Evolutionary conservation across 2,329 filamentous ascomycete genomes (phyloP).

Genomic region (Aspergillus japonicus): DNA sequence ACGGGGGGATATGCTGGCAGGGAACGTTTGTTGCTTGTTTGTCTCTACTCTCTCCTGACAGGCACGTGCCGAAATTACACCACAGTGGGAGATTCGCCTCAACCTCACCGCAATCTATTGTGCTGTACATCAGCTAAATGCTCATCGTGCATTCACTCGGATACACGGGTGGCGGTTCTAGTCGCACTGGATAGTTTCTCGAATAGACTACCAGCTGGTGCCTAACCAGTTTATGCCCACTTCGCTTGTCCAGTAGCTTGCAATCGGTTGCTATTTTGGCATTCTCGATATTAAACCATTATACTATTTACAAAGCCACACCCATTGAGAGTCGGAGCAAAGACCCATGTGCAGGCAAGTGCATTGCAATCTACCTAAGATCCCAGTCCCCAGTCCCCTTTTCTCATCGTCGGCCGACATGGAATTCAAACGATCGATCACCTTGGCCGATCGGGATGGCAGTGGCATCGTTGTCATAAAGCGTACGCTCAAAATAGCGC

Average conservation of each 20-base stretch:
- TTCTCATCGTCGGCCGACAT: constrained; percentile 4
- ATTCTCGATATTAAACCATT: constrained; percentile 2
- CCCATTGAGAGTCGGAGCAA: neutral
- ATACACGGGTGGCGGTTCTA: neutral
- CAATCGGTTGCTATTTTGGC: constrained; percentile 2
- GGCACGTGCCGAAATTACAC: neutral
- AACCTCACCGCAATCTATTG: neutral
- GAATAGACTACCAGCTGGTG: neutral
- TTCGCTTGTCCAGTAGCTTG: neutral
- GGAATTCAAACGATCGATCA: constrained; percentile 17
- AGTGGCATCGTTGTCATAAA: constrained; percentile 55
- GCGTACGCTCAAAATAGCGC: constrained; percentile 62
- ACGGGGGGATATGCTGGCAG: too few species aligned
- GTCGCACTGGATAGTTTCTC: neutral
- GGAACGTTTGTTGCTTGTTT: neutral
- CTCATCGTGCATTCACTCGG: neutral
- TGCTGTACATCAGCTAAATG: neutral
- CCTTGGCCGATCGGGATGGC: constrained; percentile 34
- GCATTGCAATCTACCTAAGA: neutral
- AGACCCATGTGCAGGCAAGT: neutral
- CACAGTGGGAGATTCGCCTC: neutral
- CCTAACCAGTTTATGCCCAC: neutral
- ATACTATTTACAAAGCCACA: constrained; percentile 6
- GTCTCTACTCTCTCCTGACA: neutral
- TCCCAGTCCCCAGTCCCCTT: neutral